Percentiles rank a stretch among this genome's conserved stretches.
phyloP scores from a whole-genome alignment of 306 rosid genomes.

The Morella rubra region DNA sequence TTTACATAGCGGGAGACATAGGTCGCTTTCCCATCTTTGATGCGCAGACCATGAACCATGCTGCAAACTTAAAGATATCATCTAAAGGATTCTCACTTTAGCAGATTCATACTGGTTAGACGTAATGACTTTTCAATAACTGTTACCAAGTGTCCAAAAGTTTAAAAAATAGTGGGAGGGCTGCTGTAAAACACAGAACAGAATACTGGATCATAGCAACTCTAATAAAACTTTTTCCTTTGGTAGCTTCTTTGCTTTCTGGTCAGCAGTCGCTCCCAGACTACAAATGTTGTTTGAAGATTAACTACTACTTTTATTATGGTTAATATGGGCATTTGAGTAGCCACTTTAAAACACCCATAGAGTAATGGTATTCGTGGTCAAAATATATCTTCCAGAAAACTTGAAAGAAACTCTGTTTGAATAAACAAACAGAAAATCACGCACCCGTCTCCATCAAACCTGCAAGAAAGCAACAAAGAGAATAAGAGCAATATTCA shows the following conservation, averaged over 20 bases:
- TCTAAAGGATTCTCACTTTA: constrained; percentile 15
- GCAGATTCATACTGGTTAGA: constrained; percentile 9
- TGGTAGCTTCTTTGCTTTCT: no score
- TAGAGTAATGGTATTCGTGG: neutral
- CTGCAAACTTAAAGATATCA: constrained; percentile 43
- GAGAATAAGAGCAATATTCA: constrained; percentile 32
- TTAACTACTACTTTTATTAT: neutral
- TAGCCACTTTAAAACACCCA: neutral
- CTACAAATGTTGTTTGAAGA: neutral
- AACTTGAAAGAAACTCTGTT: constrained; percentile 20
- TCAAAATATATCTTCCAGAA: constrained; percentile 17
- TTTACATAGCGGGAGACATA: constrained; percentile 81
- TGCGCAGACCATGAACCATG: constrained; percentile 94
- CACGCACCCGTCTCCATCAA: constrained; percentile 97
- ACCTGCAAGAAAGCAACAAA: constrained; percentile 61
- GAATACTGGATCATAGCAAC: constrained; percentile 5
- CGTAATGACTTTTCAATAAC: constrained; percentile 1
- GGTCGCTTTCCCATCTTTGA: constrained; percentile 89
- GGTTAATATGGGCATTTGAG: neutral
- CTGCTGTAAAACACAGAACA: constrained; percentile 2
- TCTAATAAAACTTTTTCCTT: neutral
- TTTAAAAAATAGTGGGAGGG: neutral
- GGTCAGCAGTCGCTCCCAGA: no score
- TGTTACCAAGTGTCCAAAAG: neutral
- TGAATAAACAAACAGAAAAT: constrained; percentile 23